Conservation (phyloP, 129 eudicot genomes). For the Rutidosis leptorrhynchoides region DNA sequence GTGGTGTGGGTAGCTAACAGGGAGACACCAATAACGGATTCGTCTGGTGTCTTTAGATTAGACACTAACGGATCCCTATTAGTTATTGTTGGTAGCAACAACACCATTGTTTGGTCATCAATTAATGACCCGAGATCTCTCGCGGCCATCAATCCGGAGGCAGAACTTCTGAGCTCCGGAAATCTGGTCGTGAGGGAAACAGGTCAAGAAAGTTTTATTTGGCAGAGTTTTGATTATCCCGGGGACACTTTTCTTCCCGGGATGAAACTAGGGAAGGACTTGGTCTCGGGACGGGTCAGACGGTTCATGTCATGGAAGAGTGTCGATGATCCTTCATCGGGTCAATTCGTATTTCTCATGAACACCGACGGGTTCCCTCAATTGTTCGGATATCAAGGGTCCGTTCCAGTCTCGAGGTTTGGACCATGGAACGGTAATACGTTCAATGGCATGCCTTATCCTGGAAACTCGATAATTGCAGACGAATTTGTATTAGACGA, state of each 20-base stretch:
- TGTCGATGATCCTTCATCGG: slow-evolving; percentile 36
- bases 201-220: background rate
- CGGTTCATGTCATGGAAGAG: slow-evolving; percentile 28
- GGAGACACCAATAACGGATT: slow-evolving; percentile 18
- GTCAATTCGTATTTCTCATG: slow-evolving; percentile 14
- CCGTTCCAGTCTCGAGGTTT: slow-evolving; percentile 12
- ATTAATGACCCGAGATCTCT: background rate
- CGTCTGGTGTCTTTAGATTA: background rate
- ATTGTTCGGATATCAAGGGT: slow-evolving; percentile 14
- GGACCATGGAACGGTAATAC: slow-evolving; percentile 38
- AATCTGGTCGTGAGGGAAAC: slow-evolving; percentile 23
- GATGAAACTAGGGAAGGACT: slow-evolving; percentile 36
- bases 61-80: background rate
- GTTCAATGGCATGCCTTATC: slow-evolving; percentile 18
- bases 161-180: slow-evolving; percentile 19
- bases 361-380: slow-evolving; percentile 31
- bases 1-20: slow-evolving; percentile 30
- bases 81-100: background rate
- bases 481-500: slow-evolving; percentile 5
- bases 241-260: slow-evolving; percentile 28
- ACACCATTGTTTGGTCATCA: slow-evolving; percentile 26
- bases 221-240: slow-evolving; percentile 22
- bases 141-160: background rate
- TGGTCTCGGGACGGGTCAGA: slow-evolving; percentile 14
- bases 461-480: background rate